phyloP scores from a whole-genome alignment of 2,329 filamentous ascomycete species.

The Ambrosiella xylebori region DNA sequence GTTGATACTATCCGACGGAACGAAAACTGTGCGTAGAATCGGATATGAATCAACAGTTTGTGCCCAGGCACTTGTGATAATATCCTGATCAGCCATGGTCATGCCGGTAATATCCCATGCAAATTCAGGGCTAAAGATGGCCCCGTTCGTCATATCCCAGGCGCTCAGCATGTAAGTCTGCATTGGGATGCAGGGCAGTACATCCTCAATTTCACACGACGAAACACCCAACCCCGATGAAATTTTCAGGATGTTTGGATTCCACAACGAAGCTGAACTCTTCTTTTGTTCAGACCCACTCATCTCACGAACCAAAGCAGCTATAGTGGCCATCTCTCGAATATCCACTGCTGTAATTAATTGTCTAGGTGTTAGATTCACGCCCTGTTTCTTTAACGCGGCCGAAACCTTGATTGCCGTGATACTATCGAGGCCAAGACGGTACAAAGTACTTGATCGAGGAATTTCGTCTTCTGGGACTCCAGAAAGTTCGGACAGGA shows the following conservation, averaged over 20 bases:
- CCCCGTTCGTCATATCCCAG: constrained; percentile 52
- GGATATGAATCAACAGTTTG: constrained; percentile 35
- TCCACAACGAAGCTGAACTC: neutral
- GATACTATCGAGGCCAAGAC: constrained; percentile 81
- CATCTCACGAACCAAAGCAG: neutral
- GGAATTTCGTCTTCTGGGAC: constrained; percentile 40
- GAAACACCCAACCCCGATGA: constrained; percentile 19
- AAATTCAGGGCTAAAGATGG: constrained; percentile 60
- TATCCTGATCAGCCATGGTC: constrained; percentile 26
- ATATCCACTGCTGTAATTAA: constrained; percentile 54
- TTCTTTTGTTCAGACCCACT: neutral
- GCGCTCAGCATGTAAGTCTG: constrained; percentile 69
- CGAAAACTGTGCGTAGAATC: constrained; percentile 53
- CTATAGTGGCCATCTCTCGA: constrained; percentile 21
- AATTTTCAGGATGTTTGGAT: neutral
- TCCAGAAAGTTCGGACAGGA: constrained; percentile 42
- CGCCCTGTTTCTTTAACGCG: constrained; percentile 44
- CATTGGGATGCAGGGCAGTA: constrained; percentile 57
- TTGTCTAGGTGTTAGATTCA: constrained; percentile 51
- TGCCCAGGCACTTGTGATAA: constrained; percentile 46
- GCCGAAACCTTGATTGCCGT: constrained; percentile 71
- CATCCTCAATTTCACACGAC: constrained; percentile 29
- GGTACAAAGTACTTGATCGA: constrained; percentile 51
- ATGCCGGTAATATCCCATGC: constrained; percentile 33
- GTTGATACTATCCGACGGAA: constrained; percentile 28